Evolutionary conservation across 2,329 filamentous ascomycete genomes (phyloP), one percentile per base, ranked within the genome.

Genomic region (Neodidymelliopsis sp.): DNA sequence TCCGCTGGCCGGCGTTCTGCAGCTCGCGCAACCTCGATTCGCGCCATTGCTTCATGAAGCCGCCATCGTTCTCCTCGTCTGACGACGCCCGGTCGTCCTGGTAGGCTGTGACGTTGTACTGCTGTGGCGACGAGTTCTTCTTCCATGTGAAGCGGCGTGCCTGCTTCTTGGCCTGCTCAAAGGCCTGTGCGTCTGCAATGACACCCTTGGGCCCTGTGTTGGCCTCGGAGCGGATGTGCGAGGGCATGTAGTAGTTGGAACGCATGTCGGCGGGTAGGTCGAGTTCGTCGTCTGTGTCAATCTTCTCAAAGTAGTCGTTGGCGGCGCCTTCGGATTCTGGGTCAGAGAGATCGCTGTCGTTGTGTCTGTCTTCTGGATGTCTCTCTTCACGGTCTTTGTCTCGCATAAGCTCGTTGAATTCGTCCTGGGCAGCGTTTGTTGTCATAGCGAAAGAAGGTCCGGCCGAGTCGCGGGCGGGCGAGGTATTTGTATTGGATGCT

Each of bases 121-220:
- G 47, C 29, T 43, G 52, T 16, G 59, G 58, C 20, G 56, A 39
- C 6, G 57, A 36, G 28, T 34, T 58, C 60, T 65, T 67, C 54
- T 62, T 60, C 60, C 63, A 69, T n/a, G 66, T 70, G 60, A 69
- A 71, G 18, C 69, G 64, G 19, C 64, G 53, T 7, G 66, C 65
- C 55, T 71, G 66, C 58, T 72, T 72, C 60, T 66, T 71, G 10
- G 88, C 87, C 63, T 83, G 79, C 74, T 90, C 87, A 72, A 88
- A 93, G 64, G 86, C 85, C 65, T 89, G 82, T 27, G 90, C 90
- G 69, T 94, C 90, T 62, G 89, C 88, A 66, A 94, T 93, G 72
- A 94, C 90, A 55, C 90, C 90, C 77, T 93, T 93, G 60, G 91
- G 89, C 35, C 90, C 90, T 2, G 89, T 93, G 60, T 89, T 86